phyloP scores from a whole-genome alignment of 495 filamentous ascomycete species.

The Choiromyces venosus region DNA sequence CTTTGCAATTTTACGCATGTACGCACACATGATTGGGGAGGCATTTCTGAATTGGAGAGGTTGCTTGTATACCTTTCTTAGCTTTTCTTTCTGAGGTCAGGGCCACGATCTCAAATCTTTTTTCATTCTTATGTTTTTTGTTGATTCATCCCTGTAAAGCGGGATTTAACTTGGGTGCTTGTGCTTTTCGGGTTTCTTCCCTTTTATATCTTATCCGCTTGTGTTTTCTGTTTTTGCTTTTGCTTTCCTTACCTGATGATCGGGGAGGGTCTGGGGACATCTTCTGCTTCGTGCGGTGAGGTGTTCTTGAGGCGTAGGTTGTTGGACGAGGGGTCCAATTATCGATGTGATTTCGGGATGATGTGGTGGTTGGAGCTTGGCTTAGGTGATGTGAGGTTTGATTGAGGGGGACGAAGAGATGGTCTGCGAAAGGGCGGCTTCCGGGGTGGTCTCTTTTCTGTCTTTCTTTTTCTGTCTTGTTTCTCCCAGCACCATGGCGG shows the following conservation, averaged over 20 bases:
- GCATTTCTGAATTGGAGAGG: not conserved
- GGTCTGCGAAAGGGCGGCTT: constrained; percentile 33
- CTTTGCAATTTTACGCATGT: not conserved
- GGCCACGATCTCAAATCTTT: not conserved
- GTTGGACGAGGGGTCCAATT: not conserved
- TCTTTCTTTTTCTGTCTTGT: constrained; percentile 19
- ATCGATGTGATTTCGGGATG: constrained; percentile 7
- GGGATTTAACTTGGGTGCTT: constrained; percentile 36
- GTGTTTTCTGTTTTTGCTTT: constrained; percentile 12
- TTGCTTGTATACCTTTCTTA: not conserved
- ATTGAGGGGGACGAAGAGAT: constrained; percentile 10
- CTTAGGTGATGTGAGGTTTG: constrained; percentile 7
- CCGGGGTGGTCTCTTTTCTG: constrained; percentile 33
- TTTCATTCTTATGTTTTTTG: constrained; percentile 6
- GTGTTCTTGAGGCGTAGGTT: not conserved
- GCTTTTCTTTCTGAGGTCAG: not conserved
- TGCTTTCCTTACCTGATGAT: constrained; percentile 7
- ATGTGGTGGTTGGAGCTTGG: not conserved
- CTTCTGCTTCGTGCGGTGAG: not conserved
- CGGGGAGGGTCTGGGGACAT: not conserved
- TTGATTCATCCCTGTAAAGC: constrained; percentile 20
- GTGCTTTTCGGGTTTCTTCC: constrained; percentile 39
- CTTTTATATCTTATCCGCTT: constrained; percentile 16
- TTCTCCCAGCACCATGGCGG: constrained; percentile 6
- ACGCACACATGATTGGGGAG: not conserved